A percentile compares a stretch with the other conserved stretches of the same genome.
Conservation (phyloP, 805 yeast genomes). For the Candida stauntonica region DNA sequence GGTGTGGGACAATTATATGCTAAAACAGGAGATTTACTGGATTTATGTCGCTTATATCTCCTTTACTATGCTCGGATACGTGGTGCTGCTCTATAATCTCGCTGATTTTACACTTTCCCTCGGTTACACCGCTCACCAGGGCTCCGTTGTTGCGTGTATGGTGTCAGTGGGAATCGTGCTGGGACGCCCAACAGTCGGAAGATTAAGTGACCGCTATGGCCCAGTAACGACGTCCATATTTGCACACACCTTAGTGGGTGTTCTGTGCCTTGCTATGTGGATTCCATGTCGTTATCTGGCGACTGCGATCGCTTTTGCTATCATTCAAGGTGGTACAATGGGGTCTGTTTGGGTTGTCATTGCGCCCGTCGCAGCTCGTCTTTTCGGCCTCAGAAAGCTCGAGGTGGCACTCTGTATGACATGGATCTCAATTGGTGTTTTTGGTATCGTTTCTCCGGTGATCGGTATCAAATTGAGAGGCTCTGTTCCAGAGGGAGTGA, state of each 20-base stretch:
- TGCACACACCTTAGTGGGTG: constrained; percentile 35
- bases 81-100: constrained; percentile 51
- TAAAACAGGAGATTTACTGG: constrained; percentile 40
- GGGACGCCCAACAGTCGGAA: constrained; percentile 56
- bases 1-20: constrained; percentile 39
- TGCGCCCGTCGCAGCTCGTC: constrained; percentile 46
- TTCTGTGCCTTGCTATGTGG: constrained; percentile 49
- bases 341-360: constrained; percentile 57
- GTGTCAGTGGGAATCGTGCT: constrained; percentile 50
- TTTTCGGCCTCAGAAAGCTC: constrained; percentile 50
- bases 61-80: constrained; percentile 56
- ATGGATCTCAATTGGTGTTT: constrained; percentile 48
- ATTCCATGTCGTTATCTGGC: constrained; percentile 54
- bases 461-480: constrained; percentile 51
- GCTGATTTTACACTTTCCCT: constrained; percentile 56
- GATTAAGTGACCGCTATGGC: constrained; percentile 47
- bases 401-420: constrained; percentile 46
- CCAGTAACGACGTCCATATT: constrained; percentile 42
- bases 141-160: constrained; percentile 57
- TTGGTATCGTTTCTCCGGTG: constrained; percentile 55
- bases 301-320: constrained; percentile 47
- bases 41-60: constrained; percentile 37
- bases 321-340: constrained; percentile 53
- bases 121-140: constrained; percentile 52
- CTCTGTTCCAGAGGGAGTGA: constrained; percentile 24